Evolutionary conservation across 306 rosid genomes (phyloP).

Genomic region (Myrica gale): DNA sequence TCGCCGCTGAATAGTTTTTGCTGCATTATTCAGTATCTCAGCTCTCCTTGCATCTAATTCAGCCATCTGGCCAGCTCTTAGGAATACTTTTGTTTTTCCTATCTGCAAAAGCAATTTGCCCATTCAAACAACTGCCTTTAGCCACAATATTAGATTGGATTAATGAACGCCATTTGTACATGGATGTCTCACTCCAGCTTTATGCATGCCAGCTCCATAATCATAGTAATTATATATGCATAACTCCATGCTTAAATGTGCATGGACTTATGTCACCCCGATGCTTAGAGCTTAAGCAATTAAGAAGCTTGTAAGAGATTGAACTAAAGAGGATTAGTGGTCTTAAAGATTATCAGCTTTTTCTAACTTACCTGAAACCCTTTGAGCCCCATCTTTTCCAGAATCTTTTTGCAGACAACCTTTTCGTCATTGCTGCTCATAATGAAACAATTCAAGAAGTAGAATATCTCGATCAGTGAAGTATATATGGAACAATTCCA

Average conservation of each 20-base stretch:
- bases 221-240: constrained; percentile 3
- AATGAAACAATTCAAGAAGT: constrained; percentile 29
- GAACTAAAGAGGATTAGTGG: constrained; percentile 8
- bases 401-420: constrained; percentile 62
- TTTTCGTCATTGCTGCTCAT: constrained; percentile 74
- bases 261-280: constrained; percentile 19
- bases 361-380: constrained; percentile 82
- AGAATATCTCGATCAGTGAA: constrained; percentile 16
- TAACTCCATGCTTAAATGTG: constrained; percentile 27
- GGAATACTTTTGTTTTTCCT: constrained; percentile 91
- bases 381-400: constrained; percentile 79
- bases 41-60: constrained; percentile 92
- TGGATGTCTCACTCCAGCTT: constrained; percentile 8
- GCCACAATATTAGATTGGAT: constrained; percentile 23
- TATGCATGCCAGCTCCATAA: constrained; percentile 11
- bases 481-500: constrained; percentile 17
- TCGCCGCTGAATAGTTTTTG: constrained; percentile 83
- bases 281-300: constrained; percentile 12
- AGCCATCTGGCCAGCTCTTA: constrained; percentile 99
- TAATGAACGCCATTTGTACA: constrained; percentile 10
- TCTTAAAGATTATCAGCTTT: neutral
- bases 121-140: constrained; percentile 29
- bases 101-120: constrained; percentile 56
- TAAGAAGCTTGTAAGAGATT: constrained; percentile 18
- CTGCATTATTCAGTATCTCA: constrained; percentile 75